Evolutionary conservation across 768 basidiomycete species (phyloP).

Genomic region (Psilocybe cubensis): DNA sequence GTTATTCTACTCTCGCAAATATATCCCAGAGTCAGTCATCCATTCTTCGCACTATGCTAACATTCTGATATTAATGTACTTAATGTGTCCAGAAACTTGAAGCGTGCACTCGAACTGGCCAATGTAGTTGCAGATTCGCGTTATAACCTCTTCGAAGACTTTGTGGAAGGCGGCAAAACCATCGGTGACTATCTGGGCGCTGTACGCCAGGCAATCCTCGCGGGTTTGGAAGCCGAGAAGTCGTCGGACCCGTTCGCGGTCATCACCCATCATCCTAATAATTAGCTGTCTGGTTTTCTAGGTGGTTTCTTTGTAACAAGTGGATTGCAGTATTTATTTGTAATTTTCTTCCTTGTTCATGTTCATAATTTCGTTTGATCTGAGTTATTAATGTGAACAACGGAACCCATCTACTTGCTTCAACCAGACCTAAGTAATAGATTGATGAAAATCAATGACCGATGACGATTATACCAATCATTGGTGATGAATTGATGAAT

Average conservation of each 20-base stretch:
- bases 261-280: slow-evolving; percentile 19
- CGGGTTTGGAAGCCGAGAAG: slow-evolving; percentile 72
- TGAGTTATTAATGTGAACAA: too few relatives aligned
- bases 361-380: too few relatives aligned
- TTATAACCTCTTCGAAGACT: slow-evolving; percentile 86
- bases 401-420: too few relatives aligned
- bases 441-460: too few relatives aligned
- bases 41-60: background rate
- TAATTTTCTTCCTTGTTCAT: too few relatives aligned
- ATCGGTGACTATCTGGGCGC: slow-evolving; percentile 76
- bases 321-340: too few relatives aligned
- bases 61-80: background rate
- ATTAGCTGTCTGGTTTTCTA: too few relatives aligned
- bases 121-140: slow-evolving; percentile 89
- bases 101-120: slow-evolving; percentile 74
- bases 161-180: slow-evolving; percentile 63
- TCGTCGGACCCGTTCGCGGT: slow-evolving; percentile 78
- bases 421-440: too few relatives aligned
- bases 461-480: too few relatives aligned
- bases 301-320: too few relatives aligned
- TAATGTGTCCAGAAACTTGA: slow-evolving; percentile 63
- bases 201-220: slow-evolving; percentile 73
- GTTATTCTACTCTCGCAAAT: slow-evolving; percentile 62
- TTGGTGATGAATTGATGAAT: too few relatives aligned
- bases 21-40: slow-evolving; percentile 63